Conservation (phyloP, 2,329 filamentous ascomycete genomes). For the Arthrobotrys musiformis region DNA sequence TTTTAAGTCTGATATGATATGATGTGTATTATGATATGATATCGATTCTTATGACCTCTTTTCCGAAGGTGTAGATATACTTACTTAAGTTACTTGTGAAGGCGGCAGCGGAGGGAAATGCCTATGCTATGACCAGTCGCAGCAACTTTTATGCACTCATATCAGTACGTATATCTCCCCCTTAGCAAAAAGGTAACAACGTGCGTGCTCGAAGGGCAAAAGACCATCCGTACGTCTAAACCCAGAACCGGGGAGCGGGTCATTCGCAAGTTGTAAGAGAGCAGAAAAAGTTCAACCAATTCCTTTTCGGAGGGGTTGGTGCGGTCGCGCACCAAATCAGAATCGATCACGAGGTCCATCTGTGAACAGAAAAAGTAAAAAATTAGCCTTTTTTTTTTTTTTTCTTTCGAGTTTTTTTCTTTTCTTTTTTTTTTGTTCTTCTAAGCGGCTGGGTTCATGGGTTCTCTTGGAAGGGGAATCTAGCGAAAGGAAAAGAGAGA, state of each 20-base stretch:
- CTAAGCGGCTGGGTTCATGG: constrained; percentile 34
- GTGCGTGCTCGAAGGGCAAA: constrained; percentile 8
- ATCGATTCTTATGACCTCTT: constrained; percentile 16
- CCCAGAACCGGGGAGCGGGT: constrained; percentile 36
- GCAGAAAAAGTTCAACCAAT: no score
- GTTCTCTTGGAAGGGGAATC: constrained; percentile 18
- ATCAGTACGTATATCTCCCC: not conserved
- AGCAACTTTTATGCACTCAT: constrained; percentile 46
- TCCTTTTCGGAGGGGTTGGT: constrained; percentile 29
- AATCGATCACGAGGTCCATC: constrained; percentile 56
- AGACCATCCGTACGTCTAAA: no score
- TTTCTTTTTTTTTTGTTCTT: not conserved
- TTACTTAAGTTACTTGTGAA: not conserved
- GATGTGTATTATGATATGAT: constrained; percentile 35
- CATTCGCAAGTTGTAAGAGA: no score
- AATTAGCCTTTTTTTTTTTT: constrained; percentile 14
- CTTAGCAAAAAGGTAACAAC: not conserved
- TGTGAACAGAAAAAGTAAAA: constrained; percentile 53
- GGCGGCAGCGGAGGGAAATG: constrained; percentile 24
- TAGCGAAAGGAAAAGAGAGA: constrained; percentile 19
- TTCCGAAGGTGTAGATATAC: not conserved
- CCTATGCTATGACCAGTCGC: constrained; percentile 24
- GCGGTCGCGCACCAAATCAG: constrained; percentile 47
- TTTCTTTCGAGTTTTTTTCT: constrained; percentile 7
- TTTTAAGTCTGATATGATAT: not conserved